Conservation (phyloP, 2,329 filamentous ascomycete genomes). For the Calycina marina region DNA sequence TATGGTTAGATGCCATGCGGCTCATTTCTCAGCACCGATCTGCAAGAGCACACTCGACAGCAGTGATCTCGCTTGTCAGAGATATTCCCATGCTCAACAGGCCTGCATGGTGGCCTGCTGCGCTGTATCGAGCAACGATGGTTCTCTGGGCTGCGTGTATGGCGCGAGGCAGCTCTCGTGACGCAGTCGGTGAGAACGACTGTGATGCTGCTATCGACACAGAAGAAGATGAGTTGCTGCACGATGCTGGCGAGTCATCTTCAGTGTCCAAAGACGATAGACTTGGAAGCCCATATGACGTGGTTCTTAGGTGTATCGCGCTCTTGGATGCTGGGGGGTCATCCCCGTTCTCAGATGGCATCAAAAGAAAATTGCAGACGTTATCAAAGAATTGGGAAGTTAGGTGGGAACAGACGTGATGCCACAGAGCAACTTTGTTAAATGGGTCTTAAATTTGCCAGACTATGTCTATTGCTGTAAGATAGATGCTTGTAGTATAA, state of each 20-base stretch:
- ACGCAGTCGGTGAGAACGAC: conserved; percentile 25
- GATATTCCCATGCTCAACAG: conserved; percentile 44
- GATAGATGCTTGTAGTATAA: too few relatives aligned
- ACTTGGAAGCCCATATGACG: conserved; percentile 27
- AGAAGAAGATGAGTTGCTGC: conserved; percentile 31
- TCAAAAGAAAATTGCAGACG: conserved; percentile 35
- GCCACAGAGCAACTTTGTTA: too few relatives aligned
- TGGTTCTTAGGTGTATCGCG: conserved; percentile 36
- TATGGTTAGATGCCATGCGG: conserved; percentile 41
- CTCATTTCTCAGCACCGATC: conserved; percentile 51
- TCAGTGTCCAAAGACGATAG: conserved; percentile 35
- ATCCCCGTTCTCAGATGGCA: conserved; percentile 37
- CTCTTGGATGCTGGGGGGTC: conserved; percentile 36
- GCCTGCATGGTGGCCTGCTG: conserved; percentile 58
- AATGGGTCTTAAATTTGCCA: too few relatives aligned
- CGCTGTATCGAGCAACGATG: conserved; percentile 51
- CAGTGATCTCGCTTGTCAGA: conserved; percentile 46
- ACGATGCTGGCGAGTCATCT: conserved; percentile 36
- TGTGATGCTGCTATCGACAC: conserved; percentile 32
- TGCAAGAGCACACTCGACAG: conserved; percentile 51
- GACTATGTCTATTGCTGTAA: too few relatives aligned
- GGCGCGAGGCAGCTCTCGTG: conserved; percentile 38
- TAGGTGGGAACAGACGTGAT: too few relatives aligned
- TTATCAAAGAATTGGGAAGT: conserved; percentile 20
- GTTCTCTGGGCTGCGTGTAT: conserved; percentile 50